phyloP scores from a whole-genome alignment of 805 yeast genomes.

The Teunomyces funiuensis region DNA sequence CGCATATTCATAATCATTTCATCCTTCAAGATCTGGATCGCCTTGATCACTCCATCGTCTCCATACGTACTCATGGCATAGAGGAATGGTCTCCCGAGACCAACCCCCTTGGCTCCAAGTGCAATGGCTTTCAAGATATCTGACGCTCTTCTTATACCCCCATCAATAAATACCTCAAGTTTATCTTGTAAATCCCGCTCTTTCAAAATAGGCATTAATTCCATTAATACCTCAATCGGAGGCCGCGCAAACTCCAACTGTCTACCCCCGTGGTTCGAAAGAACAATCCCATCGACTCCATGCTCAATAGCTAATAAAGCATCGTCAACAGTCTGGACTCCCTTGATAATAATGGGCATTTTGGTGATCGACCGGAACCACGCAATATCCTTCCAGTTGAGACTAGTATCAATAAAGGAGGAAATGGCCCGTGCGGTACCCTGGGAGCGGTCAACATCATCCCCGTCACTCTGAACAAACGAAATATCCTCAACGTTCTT shows the following conservation, averaged over 20 bases:
- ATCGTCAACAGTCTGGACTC: constrained; percentile 68
- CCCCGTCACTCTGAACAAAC: constrained; percentile 29
- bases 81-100: constrained; percentile 73
- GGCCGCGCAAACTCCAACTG: constrained; percentile 64
- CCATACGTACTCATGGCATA: constrained; percentile 83
- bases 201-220: constrained; percentile 47
- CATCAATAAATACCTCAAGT: constrained; percentile 68
- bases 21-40: constrained; percentile 58
- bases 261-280: constrained; percentile 77
- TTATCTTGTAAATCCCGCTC: constrained; percentile 43
- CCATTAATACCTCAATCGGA: constrained; percentile 60
- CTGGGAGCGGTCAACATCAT: constrained; percentile 24
- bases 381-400: constrained; percentile 38
- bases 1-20: constrained; percentile 69
- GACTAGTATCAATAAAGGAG: constrained; percentile 43
- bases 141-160: constrained; percentile 76
- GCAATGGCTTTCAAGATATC: constrained; percentile 77
- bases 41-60: constrained; percentile 65
- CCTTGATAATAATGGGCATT: constrained; percentile 52
- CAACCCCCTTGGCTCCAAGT: constrained; percentile 74
- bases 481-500: constrained; percentile 26
- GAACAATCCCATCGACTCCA: constrained; percentile 61
- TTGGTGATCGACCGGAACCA: constrained; percentile 42
- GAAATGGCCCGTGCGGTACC: constrained; percentile 32
- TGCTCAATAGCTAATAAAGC: constrained; percentile 55